These are phyloP conservation scores for Rhodotorula sp. DNA, from an alignment of 1,284 basidiomycete genomes.

Conservation along the genomic window DNA sequence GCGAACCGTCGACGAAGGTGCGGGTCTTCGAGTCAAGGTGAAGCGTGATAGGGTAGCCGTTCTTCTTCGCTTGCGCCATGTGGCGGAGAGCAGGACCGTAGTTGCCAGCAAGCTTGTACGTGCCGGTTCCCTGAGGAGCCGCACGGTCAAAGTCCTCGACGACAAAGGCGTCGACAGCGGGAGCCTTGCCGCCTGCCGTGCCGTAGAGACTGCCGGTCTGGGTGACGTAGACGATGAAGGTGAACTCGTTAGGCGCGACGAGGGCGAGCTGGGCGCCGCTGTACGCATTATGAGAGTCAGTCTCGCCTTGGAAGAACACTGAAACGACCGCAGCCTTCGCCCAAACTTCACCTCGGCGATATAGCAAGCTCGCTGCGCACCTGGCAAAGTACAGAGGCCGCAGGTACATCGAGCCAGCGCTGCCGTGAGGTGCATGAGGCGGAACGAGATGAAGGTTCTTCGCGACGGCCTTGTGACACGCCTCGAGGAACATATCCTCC, in stretches of 20 bases:
- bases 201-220: slow-evolving; percentile 49
- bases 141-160: slow-evolving; percentile 49
- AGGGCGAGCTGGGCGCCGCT: slow-evolving; percentile 45
- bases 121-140: slow-evolving; percentile 45
- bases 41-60: slow-evolving; percentile 49
- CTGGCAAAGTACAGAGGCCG: slow-evolving; percentile 45
- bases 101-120: slow-evolving; percentile 47
- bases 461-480: slow-evolving; percentile 45
- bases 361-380: background rate
- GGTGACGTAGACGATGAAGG: slow-evolving; percentile 48
- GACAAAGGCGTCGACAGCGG: slow-evolving; percentile 48
- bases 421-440: slow-evolving; percentile 40
- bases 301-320: background rate
- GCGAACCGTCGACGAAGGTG: slow-evolving; percentile 21
- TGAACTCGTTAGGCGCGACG: slow-evolving; percentile 47
- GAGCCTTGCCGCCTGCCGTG: slow-evolving; percentile 41
- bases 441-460: slow-evolving; percentile 49
- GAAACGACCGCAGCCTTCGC: too few species aligned
- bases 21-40: slow-evolving; percentile 46
- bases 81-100: slow-evolving; percentile 47
- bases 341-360: background rate
- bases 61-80: slow-evolving; percentile 46
- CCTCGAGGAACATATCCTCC: slow-evolving; percentile 43
- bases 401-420: slow-evolving; percentile 33
- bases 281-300: background rate